Base-by-base conservation (phyloP, 192 early-diverging fungal species). In the Mortierella claussenii region DNA sequence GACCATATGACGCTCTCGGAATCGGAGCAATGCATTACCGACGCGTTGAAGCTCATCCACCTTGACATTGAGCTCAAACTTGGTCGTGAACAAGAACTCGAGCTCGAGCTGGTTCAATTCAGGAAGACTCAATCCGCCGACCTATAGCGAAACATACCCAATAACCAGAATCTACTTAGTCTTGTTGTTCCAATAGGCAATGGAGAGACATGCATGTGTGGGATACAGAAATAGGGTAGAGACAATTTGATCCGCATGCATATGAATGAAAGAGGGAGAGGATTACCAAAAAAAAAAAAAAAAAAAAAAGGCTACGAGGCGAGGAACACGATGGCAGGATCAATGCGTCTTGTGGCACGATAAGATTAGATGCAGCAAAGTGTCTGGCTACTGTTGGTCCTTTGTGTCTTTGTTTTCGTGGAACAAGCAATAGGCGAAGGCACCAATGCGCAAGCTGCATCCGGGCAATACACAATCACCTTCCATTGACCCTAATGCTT, bases 71-170 rank as follows among this genome's bases (percentile, higher is more conserved):
- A 93, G 60, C 37, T 93, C 85, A 68, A 93, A 93, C 49, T 86
- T 83, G 45, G 83, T 80, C 7, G 90, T 74, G 50, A 92, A 91
- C 50, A 93, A 63, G 40, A 93, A 84, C 79, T 93, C 90, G 58
- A 93, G 58, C 55, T 93, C 92, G 20, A 92, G 80, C 62, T 89
- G 87, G 69, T 93, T 93, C 62, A 93, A 67, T 79, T 93, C 92
- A 0, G 49, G 75, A 26, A 91, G 65, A 4, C 89, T 83, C 21
- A 93, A 69, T 4, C 92, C 92, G 28, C 92, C 92, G 24, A 93
- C 91, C 86, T 89, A 82, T 12, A 43, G 1, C 5, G 37, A 40
- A 40, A 40, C 7, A 40, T 7, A 40, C n/a, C n/a, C n/a, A n/a
- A n/a, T n/a, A n/a, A n/a, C n/a, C n/a, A n/a, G n/a, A n/a, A n/a